Percentiles rank a stretch among this genome's conserved stretches.
These are phyloP conservation scores for Cordia subcordata DNA, from an alignment of 257 asterid genomes.

Conservation along the genomic window DNA sequence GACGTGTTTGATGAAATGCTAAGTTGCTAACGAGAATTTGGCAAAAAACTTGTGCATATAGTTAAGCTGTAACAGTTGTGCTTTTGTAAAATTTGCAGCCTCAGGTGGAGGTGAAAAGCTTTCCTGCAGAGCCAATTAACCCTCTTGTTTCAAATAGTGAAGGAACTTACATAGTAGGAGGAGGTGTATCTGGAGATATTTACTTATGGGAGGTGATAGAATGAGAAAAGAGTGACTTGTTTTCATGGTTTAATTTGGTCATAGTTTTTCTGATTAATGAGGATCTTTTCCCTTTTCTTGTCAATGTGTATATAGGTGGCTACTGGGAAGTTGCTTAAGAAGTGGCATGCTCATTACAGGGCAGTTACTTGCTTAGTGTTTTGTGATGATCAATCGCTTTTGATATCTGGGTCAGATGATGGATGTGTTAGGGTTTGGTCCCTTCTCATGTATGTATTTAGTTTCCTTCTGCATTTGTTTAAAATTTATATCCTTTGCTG, in stretches of 20 bases:
- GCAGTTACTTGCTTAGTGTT: slow-evolving; percentile 72
- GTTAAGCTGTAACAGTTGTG: not conserved
- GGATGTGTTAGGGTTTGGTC: slow-evolving; percentile 98
- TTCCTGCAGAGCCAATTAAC: slow-evolving; percentile 64
- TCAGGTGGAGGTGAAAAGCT: slow-evolving; percentile 80
- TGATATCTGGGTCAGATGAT: slow-evolving; percentile 90
- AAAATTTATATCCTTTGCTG: not conserved
- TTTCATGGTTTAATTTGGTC: not conserved
- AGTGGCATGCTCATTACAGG: slow-evolving; percentile 93
- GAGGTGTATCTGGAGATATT: slow-evolving; percentile 75
- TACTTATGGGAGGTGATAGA: slow-evolving; percentile 85
- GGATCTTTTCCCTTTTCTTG: not conserved
- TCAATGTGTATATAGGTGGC: slow-evolving; percentile 45
- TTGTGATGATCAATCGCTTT: slow-evolving; percentile 80
- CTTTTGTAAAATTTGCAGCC: slow-evolving; percentile 44
- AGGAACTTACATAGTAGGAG: slow-evolving; percentile 79
- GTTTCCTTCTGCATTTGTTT: not conserved
- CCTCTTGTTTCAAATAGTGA: slow-evolving; percentile 64
- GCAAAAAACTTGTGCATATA: not conserved
- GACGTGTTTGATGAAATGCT: slow-evolving; percentile 23
- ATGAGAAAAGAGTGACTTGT: not conserved
- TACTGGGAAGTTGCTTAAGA: slow-evolving; percentile 73
- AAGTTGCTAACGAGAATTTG: slow-evolving; percentile 4
- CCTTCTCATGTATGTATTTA: slow-evolving; percentile 50
- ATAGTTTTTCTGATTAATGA: slow-evolving; percentile 1